These are phyloP conservation scores for Kodamaea jinghongensis DNA, from an alignment of 805 yeast species.

Conservation along the genomic window DNA sequence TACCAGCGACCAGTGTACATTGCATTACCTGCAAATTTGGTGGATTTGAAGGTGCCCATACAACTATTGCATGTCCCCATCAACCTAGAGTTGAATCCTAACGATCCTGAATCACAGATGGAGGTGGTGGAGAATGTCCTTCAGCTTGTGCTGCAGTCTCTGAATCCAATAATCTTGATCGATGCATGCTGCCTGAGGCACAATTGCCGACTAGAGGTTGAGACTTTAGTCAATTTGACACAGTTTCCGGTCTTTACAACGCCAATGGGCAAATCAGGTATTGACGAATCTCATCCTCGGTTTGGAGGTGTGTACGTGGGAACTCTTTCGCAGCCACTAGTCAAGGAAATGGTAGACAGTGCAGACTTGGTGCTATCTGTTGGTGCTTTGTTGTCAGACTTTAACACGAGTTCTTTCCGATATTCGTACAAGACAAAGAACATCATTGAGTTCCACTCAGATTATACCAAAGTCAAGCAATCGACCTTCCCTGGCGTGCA, in stretches of 20 bases:
- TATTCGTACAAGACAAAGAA: constrained; percentile 20
- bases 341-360: constrained; percentile 18
- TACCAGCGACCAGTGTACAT: constrained; percentile 17
- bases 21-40: constrained; percentile 16
- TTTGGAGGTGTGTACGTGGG: constrained; percentile 26
- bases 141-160: constrained; percentile 10
- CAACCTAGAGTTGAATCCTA: constrained; percentile 13
- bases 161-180: constrained; percentile 19
- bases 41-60: constrained; percentile 13
- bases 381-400: constrained; percentile 24
- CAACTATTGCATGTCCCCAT: constrained; percentile 12
- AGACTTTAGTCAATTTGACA: constrained; percentile 15
- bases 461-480: constrained; percentile 18
- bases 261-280: constrained; percentile 25
- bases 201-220: constrained; percentile 17
- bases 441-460: constrained; percentile 23
- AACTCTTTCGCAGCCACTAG: constrained; percentile 21
- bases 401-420: constrained; percentile 24
- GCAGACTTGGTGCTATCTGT: constrained; percentile 21
- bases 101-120: constrained; percentile 13
- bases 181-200: constrained; percentile 24
- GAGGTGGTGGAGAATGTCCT: constrained; percentile 13
- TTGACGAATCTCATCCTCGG: constrained; percentile 18
- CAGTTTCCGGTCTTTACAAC: constrained; percentile 20
- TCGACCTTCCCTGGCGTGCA: constrained; percentile 18